Evolutionary conservation across 306 rosid species (phyloP).

Genomic region (Chamaecrista fasciculata): DNA sequence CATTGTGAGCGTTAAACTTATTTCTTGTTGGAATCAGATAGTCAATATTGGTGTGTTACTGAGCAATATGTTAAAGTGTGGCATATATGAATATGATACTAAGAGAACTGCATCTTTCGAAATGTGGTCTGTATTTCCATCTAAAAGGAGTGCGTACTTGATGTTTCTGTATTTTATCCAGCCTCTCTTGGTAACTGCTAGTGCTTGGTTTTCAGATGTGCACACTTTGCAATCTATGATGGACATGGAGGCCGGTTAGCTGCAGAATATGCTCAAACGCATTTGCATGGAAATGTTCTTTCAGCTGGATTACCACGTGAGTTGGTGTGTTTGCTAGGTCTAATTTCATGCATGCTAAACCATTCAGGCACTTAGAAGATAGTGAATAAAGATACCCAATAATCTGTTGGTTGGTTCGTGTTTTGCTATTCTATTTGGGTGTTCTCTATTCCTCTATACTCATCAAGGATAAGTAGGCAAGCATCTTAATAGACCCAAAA

Average conservation of each 20-base stretch:
- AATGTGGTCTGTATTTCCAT: background rate
- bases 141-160: background rate
- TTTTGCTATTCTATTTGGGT: slow-evolving; percentile 9
- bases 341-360: slow-evolving; percentile 39
- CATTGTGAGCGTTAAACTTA: background rate
- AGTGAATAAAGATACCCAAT: slow-evolving; percentile 10
- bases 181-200: slow-evolving; percentile 17
- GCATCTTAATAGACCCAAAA: too few relatives aligned
- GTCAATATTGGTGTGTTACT: background rate
- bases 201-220: slow-evolving; percentile 51
- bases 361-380: slow-evolving; percentile 21
- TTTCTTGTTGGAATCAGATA: background rate
- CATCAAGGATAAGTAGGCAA: background rate
- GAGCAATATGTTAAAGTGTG: background rate
- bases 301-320: slow-evolving; percentile 97
- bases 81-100: background rate
- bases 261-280: slow-evolving; percentile 77
- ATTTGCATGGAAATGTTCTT: slow-evolving; percentile 74
- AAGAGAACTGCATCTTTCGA: background rate
- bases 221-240: slow-evolving; percentile 86
- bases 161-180: slow-evolving; percentile 7
- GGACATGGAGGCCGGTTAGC: slow-evolving; percentile 95
- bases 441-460: background rate
- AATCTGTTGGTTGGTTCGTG: slow-evolving; percentile 6
- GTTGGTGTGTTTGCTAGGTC: slow-evolving; percentile 97